phyloP scores from a whole-genome alignment of 306 rosid genomes.

The Glycyrrhiza uralensis region DNA sequence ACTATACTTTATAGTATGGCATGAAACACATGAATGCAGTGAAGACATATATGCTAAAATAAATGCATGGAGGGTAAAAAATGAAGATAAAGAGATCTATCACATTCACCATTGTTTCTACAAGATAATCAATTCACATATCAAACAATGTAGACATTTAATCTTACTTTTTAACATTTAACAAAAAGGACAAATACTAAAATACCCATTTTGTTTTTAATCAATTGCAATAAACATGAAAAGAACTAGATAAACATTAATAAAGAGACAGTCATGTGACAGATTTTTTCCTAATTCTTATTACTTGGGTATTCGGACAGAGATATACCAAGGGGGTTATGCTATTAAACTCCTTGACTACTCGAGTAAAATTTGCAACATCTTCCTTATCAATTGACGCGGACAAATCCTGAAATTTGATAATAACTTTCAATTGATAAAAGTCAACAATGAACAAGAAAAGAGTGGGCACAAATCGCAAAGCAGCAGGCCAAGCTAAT shows the following conservation, averaged over 20 bases:
- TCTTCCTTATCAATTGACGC: conserved; percentile 49
- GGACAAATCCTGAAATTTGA: conserved; percentile 42
- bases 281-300: background rate
- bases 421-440: conserved; percentile 8
- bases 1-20: background rate
- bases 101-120: no score
- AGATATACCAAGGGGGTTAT: conserved; percentile 42
- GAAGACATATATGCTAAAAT: no score
- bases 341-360: conserved; percentile 40
- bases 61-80: no score
- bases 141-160: background rate
- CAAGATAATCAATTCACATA: background rate
- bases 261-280: background rate
- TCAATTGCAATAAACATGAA: background rate
- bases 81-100: no score
- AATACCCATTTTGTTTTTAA: background rate
- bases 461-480: conserved; percentile 2
- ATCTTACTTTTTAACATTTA: background rate
- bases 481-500: conserved; percentile 4
- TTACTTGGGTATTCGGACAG: background rate
- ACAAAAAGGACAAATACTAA: background rate
- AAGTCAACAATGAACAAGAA: conserved; percentile 11
- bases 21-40: background rate
- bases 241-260: background rate
- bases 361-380: conserved; percentile 36